Evolutionary conservation across 495 filamentous ascomycete genomes (phyloP).

Genomic region (Aspergillus leporis): DNA sequence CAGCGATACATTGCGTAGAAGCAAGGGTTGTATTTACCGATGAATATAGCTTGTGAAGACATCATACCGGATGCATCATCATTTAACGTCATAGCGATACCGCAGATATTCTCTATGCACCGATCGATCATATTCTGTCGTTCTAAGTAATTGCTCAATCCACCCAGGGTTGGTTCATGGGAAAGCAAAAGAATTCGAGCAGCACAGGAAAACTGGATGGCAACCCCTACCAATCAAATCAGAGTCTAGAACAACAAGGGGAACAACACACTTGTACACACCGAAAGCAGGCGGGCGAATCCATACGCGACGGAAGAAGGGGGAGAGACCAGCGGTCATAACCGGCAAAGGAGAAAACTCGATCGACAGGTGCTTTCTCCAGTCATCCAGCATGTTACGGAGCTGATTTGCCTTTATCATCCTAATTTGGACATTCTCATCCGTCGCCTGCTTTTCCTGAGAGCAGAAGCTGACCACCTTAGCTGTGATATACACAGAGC

Average conservation of each 20-base stretch:
- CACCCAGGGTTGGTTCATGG: constrained; percentile 25
- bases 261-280: too few relatives aligned
- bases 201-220: constrained; percentile 23
- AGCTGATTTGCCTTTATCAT: constrained; percentile 17
- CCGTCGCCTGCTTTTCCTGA: not conserved
- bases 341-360: constrained; percentile 27
- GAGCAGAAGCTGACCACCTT: constrained; percentile 21
- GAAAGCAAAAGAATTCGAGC: constrained; percentile 22
- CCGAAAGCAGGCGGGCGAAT: constrained; percentile 27
- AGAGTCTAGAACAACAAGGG: too few relatives aligned
- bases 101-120: constrained; percentile 24
- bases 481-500: constrained; percentile 19
- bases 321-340: not conserved
- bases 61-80: constrained; percentile 27
- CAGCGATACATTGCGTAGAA: not conserved
- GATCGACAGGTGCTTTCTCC: constrained; percentile 25
- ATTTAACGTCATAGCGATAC: constrained; percentile 25
- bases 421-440: constrained; percentile 9
- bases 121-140: constrained; percentile 20
- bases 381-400: constrained; percentile 24
- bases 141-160: constrained; percentile 16
- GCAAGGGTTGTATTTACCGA: constrained; percentile 15
- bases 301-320: constrained; percentile 19
- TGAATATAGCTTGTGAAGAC: constrained; percentile 31
- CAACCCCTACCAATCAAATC: constrained; percentile 17